Percentiles rank a stretch among this genome's conserved stretches.
phyloP scores from a whole-genome alignment of 176 grass and related monocot genomes.

The Hyparrhenia diplandra region DNA sequence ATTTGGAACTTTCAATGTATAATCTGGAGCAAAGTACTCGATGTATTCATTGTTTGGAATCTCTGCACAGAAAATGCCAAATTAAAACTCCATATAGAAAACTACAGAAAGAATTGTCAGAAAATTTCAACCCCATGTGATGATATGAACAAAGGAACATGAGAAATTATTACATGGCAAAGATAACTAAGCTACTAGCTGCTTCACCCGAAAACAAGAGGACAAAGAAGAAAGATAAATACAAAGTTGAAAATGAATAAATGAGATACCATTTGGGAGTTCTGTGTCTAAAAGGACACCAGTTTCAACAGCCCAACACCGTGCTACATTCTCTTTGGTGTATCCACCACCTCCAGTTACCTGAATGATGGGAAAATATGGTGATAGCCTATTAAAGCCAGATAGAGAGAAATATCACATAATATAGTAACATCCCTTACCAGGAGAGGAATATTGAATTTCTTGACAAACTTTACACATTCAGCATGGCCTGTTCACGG shows the following conservation, averaged over 20 bases:
- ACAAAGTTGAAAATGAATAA: conserved; percentile 6
- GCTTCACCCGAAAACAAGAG: conserved; percentile 4
- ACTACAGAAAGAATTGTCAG: neutral
- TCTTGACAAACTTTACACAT: conserved; percentile 97
- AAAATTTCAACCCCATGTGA: neutral
- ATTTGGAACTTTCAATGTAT: conserved; percentile 78
- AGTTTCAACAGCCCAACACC: conserved; percentile 99
- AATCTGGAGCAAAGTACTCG: conserved; percentile 89
- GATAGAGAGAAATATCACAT: neutral
- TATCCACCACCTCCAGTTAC: conserved; percentile 96
- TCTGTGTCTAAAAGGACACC: conserved; percentile 81
- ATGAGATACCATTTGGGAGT: conserved; percentile 73
- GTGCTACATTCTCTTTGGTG: conserved; percentile 99
- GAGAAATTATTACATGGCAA: neutral
- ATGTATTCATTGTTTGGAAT: conserved; percentile 94
- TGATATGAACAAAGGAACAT: neutral
- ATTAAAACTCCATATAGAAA: conserved; percentile 8
- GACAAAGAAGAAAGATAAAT: neutral
- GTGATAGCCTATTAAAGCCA: conserved; percentile 19
- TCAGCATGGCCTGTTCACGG: conserved; percentile 79
- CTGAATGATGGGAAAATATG: conserved; percentile 38
- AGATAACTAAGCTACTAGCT: neutral
- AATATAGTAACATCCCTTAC: conserved; percentile 43
- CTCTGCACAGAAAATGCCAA: conserved; percentile 58
- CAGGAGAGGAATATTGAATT: conserved; percentile 96